Conservation (phyloP, 139 green algal species). For the Micromonas pusilla region DNA sequence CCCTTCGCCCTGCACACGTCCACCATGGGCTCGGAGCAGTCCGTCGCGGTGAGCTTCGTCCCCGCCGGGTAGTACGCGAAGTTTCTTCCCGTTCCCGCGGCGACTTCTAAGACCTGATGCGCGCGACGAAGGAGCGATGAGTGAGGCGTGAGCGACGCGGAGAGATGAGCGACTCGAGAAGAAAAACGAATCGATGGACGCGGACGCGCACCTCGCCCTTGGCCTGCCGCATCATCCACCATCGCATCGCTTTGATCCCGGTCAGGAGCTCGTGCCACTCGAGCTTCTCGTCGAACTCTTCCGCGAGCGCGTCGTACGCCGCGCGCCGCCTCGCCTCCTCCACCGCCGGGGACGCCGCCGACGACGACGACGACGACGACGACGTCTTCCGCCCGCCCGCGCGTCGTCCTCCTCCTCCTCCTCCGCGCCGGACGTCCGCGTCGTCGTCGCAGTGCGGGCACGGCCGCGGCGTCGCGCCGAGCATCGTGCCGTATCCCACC, state of each 20-base stretch:
- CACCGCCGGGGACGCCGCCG: background rate
- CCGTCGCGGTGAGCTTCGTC: constrained; percentile 47
- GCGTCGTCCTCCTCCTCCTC: background rate
- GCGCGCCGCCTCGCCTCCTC: background rate
- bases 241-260: constrained; percentile 1
- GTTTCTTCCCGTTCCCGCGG: constrained; percentile 65
- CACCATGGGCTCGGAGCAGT: constrained; percentile 56
- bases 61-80: constrained; percentile 54
- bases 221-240: constrained; percentile 4
- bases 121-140: too few relatives aligned
- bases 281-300: background rate
- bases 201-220: constrained; percentile 40
- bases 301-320: background rate
- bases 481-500: background rate
- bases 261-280: constrained; percentile 22
- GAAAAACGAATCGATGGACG: too few relatives aligned
- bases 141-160: too few relatives aligned
- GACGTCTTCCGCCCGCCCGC: background rate
- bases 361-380: background rate
- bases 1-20: constrained; percentile 39
- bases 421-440: too few relatives aligned
- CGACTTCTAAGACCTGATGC: constrained; percentile 71
- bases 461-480: background rate
- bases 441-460: background rate
- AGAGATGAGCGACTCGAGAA: too few relatives aligned